Evolutionary conservation across 768 basidiomycete species (phyloP), one percentile per base, ranked within the genome.

Genomic region (Termitomyces sp.): DNA sequence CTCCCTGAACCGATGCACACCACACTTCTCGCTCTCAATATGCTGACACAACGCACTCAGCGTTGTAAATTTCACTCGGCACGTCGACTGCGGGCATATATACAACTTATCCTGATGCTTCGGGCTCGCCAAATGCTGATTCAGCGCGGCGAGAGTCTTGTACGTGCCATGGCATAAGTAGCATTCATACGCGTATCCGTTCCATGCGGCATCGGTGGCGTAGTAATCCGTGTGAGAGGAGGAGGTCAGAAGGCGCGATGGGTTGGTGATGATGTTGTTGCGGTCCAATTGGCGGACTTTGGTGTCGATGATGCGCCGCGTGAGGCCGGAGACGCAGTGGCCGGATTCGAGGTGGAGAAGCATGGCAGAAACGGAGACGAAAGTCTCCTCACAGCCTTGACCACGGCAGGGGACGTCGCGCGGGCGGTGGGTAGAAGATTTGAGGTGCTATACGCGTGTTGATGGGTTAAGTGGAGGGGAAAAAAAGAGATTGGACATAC

Each of bases 51-150:
- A 68, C 4, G 65, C 84, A 55, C 86, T 87, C 33, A 88, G 74
- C 15, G 82, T 77, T 7, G 52, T 60, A 64, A 85, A 87, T 33
- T 68, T 65, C 24, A 50, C 31, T 2, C 54, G 63, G 63, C 87
- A 89, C 12, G 68, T 69, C 7, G 55, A 59, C 45, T 76, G 66
- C 4, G 83, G 84, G 69, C 87, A 89, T 3, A 76, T 62, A 63
- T 84, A 88, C 2, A 78, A 72, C 65, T 73, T 76, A 1, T 77
- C 73, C 60, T 77, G 68, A 64, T 88, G 88, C 3, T 64, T 71
- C 2, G 88, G 84, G 68, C 87, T 88, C 51, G 76, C 73, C 45
- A 89, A 74, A 64, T 90, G 89, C 60, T 78, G 73, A 63, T 90
- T 86, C 51, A 90, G 75, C 7, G 68, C 71, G 0, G 16, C 12